Conservation (phyloP, 31 red algal species). For the Odonthalia washingtoniensis region DNA sequence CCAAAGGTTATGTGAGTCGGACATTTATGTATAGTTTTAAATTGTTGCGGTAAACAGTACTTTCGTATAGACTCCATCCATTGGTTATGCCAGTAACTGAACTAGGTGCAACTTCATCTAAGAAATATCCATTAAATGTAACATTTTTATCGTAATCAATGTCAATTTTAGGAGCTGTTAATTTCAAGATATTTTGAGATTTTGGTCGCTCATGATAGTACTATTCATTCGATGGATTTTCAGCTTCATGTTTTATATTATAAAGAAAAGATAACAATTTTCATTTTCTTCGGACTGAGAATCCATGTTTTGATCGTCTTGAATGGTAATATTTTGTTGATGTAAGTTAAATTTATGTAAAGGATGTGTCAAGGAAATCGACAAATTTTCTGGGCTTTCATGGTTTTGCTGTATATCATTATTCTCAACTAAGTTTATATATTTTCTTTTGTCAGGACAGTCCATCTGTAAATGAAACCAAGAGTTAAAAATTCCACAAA, state of each 20-base stretch:
- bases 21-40: neutral
- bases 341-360: neutral
- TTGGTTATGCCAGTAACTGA: slow-evolving; percentile 37
- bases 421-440: neutral
- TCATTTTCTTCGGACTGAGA: neutral
- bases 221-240: neutral
- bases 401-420: neutral
- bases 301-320: neutral
- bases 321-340: neutral
- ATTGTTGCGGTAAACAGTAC: neutral
- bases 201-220: neutral
- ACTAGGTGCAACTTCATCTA: neutral
- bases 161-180: neutral
- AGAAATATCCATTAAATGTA: slow-evolving; percentile 2
- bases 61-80: neutral
- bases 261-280: neutral
- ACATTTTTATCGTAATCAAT: neutral
- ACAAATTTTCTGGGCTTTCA: no score
- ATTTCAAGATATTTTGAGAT: neutral
- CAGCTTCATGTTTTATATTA: neutral
- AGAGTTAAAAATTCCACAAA: neutral
- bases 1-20: slow-evolving; percentile 27
- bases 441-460: neutral
- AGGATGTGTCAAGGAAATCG: neutral
- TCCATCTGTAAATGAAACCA: slow-evolving; percentile 2